phyloP scores from a whole-genome alignment of 2,329 filamentous ascomycete species.

The Colletotrichum limetticola region DNA sequence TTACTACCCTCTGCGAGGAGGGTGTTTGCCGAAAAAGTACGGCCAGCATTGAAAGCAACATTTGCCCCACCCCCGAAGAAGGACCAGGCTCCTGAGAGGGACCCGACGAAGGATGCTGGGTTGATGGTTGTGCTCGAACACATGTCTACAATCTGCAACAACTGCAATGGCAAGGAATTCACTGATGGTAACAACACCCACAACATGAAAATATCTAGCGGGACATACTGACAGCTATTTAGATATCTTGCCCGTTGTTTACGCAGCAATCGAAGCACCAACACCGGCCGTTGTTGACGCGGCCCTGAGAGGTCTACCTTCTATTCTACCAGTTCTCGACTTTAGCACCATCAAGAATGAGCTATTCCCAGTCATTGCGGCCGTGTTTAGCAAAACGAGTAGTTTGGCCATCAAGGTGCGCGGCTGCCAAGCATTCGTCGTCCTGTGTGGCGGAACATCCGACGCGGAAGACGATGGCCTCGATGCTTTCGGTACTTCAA shows the following conservation, averaged over 20 bases:
- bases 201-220: not conserved
- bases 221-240: not conserved
- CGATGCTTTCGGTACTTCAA: conserved; percentile 71
- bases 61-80: conserved; percentile 74
- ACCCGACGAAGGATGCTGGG: conserved; percentile 86
- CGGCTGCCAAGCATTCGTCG: conserved; percentile 88
- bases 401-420: conserved; percentile 95
- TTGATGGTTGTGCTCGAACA: conserved; percentile 93
- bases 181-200: conserved; percentile 75
- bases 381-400: conserved; percentile 91
- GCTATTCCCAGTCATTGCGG: conserved; percentile 90
- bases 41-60: conserved; percentile 85
- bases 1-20: conserved; percentile 81
- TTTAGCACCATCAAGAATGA: conserved; percentile 98
- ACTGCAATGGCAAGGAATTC: conserved; percentile 91
- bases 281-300: conserved; percentile 92
- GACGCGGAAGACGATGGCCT: conserved; percentile 75
- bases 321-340: conserved; percentile 88
- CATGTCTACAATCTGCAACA: conserved; percentile 78
- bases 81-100: conserved; percentile 71
- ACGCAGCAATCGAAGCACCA: conserved; percentile 85
- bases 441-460: conserved; percentile 83
- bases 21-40: conserved; percentile 84
- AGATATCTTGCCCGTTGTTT: conserved; percentile 90
- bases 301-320: conserved; percentile 80